Evolutionary conservation across 768 basidiomycete genomes (phyloP).

Genomic region (Pleurotus cornucopiae): DNA sequence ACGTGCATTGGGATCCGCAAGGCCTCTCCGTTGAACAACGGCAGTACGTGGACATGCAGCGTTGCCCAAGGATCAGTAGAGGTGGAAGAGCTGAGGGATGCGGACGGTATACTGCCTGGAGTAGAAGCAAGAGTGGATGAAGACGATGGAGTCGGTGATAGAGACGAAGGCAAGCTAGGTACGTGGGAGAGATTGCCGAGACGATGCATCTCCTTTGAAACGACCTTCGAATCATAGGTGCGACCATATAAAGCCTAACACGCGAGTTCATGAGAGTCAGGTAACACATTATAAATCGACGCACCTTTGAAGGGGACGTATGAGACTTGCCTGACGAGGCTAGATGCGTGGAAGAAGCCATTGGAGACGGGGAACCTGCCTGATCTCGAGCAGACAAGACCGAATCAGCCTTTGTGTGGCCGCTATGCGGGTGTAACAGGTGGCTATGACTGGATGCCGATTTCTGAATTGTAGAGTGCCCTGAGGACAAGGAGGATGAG

Average conservation of each 20-base stretch:
- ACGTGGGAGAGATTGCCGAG: conserved; percentile 56
- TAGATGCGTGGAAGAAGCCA: conserved; percentile 29
- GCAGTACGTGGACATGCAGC: conserved; percentile 83
- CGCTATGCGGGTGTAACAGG: conserved; percentile 32
- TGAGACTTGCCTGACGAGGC: conserved; percentile 28
- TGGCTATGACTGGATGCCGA: conserved; percentile 18
- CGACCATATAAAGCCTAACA: conserved; percentile 54
- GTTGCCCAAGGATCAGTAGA: conserved; percentile 76
- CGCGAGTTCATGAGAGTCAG: conserved; percentile 10
- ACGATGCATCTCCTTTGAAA: conserved; percentile 83
- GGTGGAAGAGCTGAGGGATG: conserved; percentile 34
- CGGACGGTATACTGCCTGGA: conserved; percentile 32
- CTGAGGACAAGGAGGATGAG: conserved; percentile 25
- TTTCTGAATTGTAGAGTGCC: conserved; percentile 18
- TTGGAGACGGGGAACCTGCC: conserved; percentile 20
- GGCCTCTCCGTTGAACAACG: conserved; percentile 88
- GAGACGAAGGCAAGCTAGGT: conserved; percentile 34
- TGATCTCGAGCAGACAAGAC: conserved; percentile 16
- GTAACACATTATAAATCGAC: conserved; percentile 9
- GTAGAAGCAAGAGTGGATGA: conserved; percentile 45
- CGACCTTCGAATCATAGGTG: conserved; percentile 76
- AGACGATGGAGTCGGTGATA: conserved; percentile 47
- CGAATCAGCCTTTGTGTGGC: conserved; percentile 34
- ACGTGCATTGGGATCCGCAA: conserved; percentile 79
- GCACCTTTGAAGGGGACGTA: conserved; percentile 50